Percentiles rank a stretch among this genome's conserved stretches.
These are phyloP conservation scores for Paraconiothyrium brasiliense DNA, from an alignment of 2,329 filamentous ascomycete genomes.

Conservation along the genomic window DNA sequence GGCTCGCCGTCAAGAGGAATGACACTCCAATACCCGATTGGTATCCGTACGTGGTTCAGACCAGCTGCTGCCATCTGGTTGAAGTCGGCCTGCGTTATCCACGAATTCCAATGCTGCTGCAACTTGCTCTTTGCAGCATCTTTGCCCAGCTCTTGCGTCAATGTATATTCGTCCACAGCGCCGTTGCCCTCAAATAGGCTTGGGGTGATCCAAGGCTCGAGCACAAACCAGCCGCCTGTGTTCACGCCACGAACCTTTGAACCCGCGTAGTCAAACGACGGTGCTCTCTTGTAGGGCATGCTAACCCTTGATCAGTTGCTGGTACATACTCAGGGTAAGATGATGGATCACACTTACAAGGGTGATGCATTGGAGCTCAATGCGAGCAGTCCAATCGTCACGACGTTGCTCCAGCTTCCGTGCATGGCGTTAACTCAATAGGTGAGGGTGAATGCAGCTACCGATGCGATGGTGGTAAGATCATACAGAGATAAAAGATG, in stretches of 20 bases:
- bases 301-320: conserved; percentile 23
- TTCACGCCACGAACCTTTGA: conserved; percentile 71
- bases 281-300: conserved; percentile 37
- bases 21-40: conserved; percentile 73
- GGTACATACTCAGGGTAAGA: neutral
- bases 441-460: conserved; percentile 20
- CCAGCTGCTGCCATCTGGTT: conserved; percentile 64
- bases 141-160: conserved; percentile 60
- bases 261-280: conserved; percentile 62
- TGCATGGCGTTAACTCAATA: conserved; percentile 34
- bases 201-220: conserved; percentile 72
- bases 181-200: conserved; percentile 65
- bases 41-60: conserved; percentile 71
- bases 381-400: conserved; percentile 42
- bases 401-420: conserved; percentile 34
- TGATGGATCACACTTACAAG: conserved; percentile 29
- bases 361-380: conserved; percentile 43
- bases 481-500: conserved; percentile 22
- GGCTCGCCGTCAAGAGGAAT: conserved; percentile 63
- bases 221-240: conserved; percentile 71
- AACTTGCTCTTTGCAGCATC: conserved; percentile 59
- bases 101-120: conserved; percentile 67
- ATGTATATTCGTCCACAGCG: conserved; percentile 67
- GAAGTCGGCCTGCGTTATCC: conserved; percentile 66
- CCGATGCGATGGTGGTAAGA: conserved; percentile 18